Base-by-base conservation (phyloP, 331 rosid genomes). In the Quercus lobata region DNA sequence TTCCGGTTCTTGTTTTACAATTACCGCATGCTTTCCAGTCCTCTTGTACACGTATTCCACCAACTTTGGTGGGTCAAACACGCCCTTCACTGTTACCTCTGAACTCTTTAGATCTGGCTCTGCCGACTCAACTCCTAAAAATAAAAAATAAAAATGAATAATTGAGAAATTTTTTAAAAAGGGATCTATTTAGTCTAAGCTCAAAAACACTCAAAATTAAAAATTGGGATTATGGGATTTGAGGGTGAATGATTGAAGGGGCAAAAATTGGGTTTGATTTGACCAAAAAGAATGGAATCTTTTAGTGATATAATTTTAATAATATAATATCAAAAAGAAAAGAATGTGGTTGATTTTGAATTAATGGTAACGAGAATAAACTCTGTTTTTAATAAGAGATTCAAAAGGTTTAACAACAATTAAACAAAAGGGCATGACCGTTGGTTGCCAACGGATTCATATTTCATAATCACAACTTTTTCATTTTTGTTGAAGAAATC, bases 91-190 rank as follows among this genome's bases (percentile, higher is more conserved):
- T 11, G 83, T 86, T 81, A 94, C 98, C 53, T 85, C 79, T 2
- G 95, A 94, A 65, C 82, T 81, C 84, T 87, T 94, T 78, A 92
- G 94, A 92, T 94, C 98, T 10, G 97, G 84, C 25, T 84, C 94
- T 1, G 90, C 97, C 27, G 89, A 84, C 76, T 94, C 96, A 80
- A 94, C 97, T 22, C 96, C 97, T 92, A 76, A 44, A 17, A 10
- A 75, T 27, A 34, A 12, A n/a, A 1, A 1, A 30, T 46, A 12
- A 52, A 52, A 6, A 14, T 3, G 66, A 19, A 57, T 22, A 14
- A 27, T 37, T 6, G 9, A 27, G 14, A 17, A 21, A 1, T 12
- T 24, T 49, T 49, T 3, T 1, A 49, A 49, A 49, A 41, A 2
- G 46, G 3, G 2, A 1, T 22, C 19, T 7, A 27, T 15, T 25